Conservation (phyloP, 2,329 filamentous ascomycete genomes). For the Bipolaris zeicola region DNA sequence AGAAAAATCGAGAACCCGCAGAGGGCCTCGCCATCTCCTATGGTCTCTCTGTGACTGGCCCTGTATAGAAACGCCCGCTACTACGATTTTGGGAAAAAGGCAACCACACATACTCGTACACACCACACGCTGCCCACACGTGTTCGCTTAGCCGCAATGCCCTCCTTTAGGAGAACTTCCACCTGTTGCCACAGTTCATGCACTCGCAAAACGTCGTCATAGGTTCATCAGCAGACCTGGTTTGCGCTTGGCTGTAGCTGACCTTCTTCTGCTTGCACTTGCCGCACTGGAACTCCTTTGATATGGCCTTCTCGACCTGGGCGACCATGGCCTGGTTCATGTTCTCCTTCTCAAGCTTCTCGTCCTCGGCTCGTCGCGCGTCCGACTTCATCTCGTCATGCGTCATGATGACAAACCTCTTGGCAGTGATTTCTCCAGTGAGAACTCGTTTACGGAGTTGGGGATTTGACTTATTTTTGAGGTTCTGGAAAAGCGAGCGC, state of each 20-base stretch:
- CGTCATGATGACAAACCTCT: slow-evolving; percentile 82
- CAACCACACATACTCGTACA: neutral
- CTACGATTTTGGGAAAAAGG: neutral
- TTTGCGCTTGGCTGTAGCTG: slow-evolving; percentile 95
- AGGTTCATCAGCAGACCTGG: slow-evolving; percentile 91
- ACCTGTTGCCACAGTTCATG: slow-evolving; percentile 57
- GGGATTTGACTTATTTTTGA: slow-evolving; percentile 89
- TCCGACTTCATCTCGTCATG: slow-evolving; percentile 90
- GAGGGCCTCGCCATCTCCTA: neutral
- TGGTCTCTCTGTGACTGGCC: neutral
- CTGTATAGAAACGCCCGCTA: neutral
- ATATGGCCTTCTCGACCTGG: slow-evolving; percentile 88
- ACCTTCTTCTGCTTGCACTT: slow-evolving; percentile 94
- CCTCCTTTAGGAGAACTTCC: slow-evolving; percentile 51
- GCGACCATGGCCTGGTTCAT: slow-evolving; percentile 97
- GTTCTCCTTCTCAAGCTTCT: slow-evolving; percentile 83
- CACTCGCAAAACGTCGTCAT: slow-evolving; percentile 64
- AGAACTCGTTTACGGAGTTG: slow-evolving; percentile 78
- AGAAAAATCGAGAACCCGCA: neutral
- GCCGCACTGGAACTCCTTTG: slow-evolving; percentile 83
- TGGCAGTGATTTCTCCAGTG: slow-evolving; percentile 71
- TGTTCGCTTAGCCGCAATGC: neutral
- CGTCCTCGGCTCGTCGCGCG: slow-evolving; percentile 76
- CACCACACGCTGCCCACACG: neutral
- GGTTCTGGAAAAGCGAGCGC: slow-evolving; percentile 88